Evolutionary conservation across 2,329 filamentous ascomycete genomes (phyloP), one percentile per base, ranked within the genome.

Genomic region (Hypocreales sp.): DNA sequence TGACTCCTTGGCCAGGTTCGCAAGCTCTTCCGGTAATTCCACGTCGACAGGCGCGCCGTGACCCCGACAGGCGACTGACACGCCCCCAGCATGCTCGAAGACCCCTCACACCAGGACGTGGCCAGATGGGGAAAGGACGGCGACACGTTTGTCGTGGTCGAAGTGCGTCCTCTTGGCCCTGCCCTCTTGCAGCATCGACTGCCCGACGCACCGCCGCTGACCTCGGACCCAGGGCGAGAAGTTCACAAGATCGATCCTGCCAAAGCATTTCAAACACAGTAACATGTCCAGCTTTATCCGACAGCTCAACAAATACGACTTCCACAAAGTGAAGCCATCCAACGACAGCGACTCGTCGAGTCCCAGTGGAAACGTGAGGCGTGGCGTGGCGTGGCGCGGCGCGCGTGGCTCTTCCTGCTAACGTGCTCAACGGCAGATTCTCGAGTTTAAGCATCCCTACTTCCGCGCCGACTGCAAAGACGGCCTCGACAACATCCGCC

Each of bases 241-340:
- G 53, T 98, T 98, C 47, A 95, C 90, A 14, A 93, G 94, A 51
- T 79, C 81, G 21, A 92, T 98, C 42, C 71, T 98, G 11, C 90
- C 90, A 3, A 94, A 95, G 50, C 84, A 95, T 46, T 98, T 98
- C 64, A 98, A 98, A 56, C 90, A 95, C 57, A 92, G 83, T 67
- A 94, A 94, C 52, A 94, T 94, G 59, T 86, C 86, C 18, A 93
- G 84, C 55, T 94, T 94, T 48, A 86, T 94, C 32, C 79, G 86
- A 26, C 86, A 94, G 51, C 61, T 94, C 32, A 94, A 94, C 61
- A 94, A 94, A 51, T 94, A 92, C 53, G 86, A 93, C 48, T 98
- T 98, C 42, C 90, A 98, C 63, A 98, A 98, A 63, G 86, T 95
- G 37, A 72, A 90, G 35, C 53, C 54, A 11, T 51, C 53, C 3